Base-by-base conservation (phyloP, 2,329 filamentous ascomycete genomes). In the Dissoconium aciculare region DNA sequence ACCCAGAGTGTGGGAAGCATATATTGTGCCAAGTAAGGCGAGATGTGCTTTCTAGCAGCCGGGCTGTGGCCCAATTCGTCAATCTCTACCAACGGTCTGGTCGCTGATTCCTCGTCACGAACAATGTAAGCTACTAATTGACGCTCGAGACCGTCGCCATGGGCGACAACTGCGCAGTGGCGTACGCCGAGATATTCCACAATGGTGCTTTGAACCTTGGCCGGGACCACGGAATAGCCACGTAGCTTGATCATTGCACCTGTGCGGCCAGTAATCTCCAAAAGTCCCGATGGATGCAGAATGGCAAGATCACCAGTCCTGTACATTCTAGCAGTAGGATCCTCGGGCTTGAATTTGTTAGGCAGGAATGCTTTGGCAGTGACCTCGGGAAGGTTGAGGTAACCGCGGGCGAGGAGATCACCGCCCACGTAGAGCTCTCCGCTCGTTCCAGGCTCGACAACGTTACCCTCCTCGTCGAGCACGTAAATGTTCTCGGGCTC, bases 1-100 rank as follows among this genome's bases (percentile, higher is more conserved):
- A 85, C 73, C 80, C 80, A 87, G 3, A 84, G 54, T 1, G 76
- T 66, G 0, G 80, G 80, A 32, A 87, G 76, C 80, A 87, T 85
- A 54, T 87, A 87, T 38, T 81, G 78, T 1, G 80, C 80, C 16
- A 87, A 64, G 39, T 73, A 71, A 11, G 67, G 59, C 1, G 73
- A 65, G 2, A 87, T 63, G 11, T 67, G 66, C 33, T 72, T 69
- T 27, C 80, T 67, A 3, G 78, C 72, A 4, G 66, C 65, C 1
- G 78, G 72, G 42, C 78, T 83, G 52, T 79, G 75, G 4, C 77
- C 78, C 15, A 71, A 67, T 33, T 75, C 69, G 36, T 83, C 73
- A 27, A 84, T 70, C 27, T 76, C 67, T 3, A 81, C 62, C 3
- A 60, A 54, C 0, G 73, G 69, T 13, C 77, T 72, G 26, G 70